Base-by-base conservation (phyloP, 1,284 basidiomycete species). In the Trametes hirsuta region DNA sequence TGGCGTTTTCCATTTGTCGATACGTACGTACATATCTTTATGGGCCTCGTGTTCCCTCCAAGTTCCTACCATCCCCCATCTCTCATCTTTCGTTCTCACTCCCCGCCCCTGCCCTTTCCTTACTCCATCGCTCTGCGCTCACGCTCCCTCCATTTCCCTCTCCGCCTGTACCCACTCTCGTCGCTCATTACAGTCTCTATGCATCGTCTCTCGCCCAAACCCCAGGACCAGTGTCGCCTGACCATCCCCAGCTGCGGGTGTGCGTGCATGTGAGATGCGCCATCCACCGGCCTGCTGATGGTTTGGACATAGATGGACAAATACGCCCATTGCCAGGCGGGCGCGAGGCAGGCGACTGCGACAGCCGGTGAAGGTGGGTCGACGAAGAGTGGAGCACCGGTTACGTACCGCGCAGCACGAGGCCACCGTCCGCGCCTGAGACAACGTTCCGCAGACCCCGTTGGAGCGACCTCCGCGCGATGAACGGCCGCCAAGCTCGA, bases 401-500 rank as follows among this genome's bases (percentile, higher is more conserved):
- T 55, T 48, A 55, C 53, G 53, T 55, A 55, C 53, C 53, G n/a
- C 39, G 15, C 3, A 12, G 46, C 46, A 55, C 53, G 46, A 55
- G 53, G 53, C 25, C 46, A 37, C 45, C 39, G 24, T 21, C 46
- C 46, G 42, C 15, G 6, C 21, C 18, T 22, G 49, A 40, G 25
- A 37, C 24, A 40, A 30, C 44, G 25, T 25, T 12, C 40, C 39
- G 37, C 9, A 18, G 46, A 2, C 11, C 37, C 8, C 12, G 18
- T 11, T 42, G 21, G 35, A 18, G n/a, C 37, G 47, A 11, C 36
- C 11, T 12, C 34, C 21, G 18, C 22, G 46, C 14, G 22, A 37
- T 12, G 6, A 11, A 22, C 48, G 21, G 22, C 36, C 36, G 36
- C 42, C 42, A 30, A 30, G 30, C 30, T 30, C 8, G 5, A 30